Conservation (phyloP, 1,284 basidiomycete species). For the Macrocystidia cucumis region DNA sequence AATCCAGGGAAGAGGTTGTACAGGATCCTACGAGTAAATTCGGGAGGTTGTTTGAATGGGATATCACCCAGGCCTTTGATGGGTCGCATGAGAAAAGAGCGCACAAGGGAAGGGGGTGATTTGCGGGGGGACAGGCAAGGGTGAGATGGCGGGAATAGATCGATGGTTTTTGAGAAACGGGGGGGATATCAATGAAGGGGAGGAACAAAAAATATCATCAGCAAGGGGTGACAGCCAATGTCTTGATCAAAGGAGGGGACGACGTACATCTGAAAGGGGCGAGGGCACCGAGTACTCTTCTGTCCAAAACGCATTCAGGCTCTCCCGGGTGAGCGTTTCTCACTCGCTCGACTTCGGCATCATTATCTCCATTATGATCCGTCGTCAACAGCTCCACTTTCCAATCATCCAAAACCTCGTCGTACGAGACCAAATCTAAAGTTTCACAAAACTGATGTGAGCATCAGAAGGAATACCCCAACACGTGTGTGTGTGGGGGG, state of each 20-base stretch:
- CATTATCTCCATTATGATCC: constrained; percentile 57
- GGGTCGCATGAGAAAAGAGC: too few species aligned
- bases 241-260: background rate
- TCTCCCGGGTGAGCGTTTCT: constrained; percentile 56
- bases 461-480: background rate
- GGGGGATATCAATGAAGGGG: background rate
- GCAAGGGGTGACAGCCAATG: constrained; percentile 7
- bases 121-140: constrained; percentile 2
- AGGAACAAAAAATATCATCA: constrained; percentile 8
- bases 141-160: constrained; percentile 1
- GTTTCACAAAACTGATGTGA: constrained; percentile 2
- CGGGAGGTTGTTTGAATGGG: constrained; percentile 64
- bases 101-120: constrained; percentile 1
- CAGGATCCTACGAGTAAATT: constrained; percentile 58
- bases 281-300: constrained; percentile 60
- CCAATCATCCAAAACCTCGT: constrained; percentile 35
- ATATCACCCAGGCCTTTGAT: constrained; percentile 65
- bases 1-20: constrained; percentile 61
- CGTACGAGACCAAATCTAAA: constrained; percentile 45
- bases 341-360: constrained; percentile 50
- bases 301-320: constrained; percentile 50
- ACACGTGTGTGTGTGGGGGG: too few species aligned
- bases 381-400: constrained; percentile 46
- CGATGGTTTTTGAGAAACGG: background rate
- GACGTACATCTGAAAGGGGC: constrained; percentile 61